Conservation (phyloP, 371 early-diverging fungal genomes). For the Syncephalastrum monosporum region DNA sequence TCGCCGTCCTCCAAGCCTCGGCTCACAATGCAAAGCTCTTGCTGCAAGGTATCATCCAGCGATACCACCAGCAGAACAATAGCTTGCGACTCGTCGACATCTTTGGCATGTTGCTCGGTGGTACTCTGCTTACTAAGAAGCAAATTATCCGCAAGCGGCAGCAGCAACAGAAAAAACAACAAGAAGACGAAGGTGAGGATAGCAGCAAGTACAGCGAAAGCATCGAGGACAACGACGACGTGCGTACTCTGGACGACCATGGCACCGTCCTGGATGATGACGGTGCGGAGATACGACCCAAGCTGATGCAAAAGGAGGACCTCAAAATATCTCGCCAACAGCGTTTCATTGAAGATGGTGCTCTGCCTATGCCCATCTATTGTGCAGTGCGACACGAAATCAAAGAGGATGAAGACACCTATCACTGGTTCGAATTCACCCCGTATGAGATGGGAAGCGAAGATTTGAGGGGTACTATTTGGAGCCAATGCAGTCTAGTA, state of each 20-base stretch:
- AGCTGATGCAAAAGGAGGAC: slow-evolving; percentile 19
- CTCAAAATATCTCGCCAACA: slow-evolving; percentile 33
- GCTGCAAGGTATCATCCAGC: slow-evolving; percentile 40
- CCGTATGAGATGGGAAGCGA: slow-evolving; percentile 76
- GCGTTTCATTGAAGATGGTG: slow-evolving; percentile 57
- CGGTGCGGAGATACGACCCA: slow-evolving; percentile 20
- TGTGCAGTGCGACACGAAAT: slow-evolving; percentile 66
- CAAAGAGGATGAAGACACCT: slow-evolving; percentile 23
- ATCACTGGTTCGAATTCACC: slow-evolving; percentile 79
- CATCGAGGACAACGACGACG: neutral
- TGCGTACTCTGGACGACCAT: neutral
- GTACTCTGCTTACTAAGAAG: slow-evolving; percentile 45
- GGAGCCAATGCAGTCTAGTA: neutral
- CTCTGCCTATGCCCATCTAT: slow-evolving; percentile 70
- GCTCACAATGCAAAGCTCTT: slow-evolving; percentile 31
- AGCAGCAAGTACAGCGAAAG: slow-evolving; percentile 9
- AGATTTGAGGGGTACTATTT: slow-evolving; percentile 54
- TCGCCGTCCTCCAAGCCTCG: slow-evolving; percentile 29
- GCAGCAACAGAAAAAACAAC: neutral
- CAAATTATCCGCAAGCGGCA: slow-evolving; percentile 9
- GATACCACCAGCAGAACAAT: slow-evolving; percentile 41
- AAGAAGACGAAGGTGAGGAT: slow-evolving; percentile 2
- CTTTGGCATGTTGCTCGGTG: slow-evolving; percentile 56
- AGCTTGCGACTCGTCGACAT: slow-evolving; percentile 47
- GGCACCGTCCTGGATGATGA: slow-evolving; percentile 22